Evolutionary conservation across 2,329 filamentous ascomycete species (phyloP).

Genomic region (Diplodia seriata): DNA sequence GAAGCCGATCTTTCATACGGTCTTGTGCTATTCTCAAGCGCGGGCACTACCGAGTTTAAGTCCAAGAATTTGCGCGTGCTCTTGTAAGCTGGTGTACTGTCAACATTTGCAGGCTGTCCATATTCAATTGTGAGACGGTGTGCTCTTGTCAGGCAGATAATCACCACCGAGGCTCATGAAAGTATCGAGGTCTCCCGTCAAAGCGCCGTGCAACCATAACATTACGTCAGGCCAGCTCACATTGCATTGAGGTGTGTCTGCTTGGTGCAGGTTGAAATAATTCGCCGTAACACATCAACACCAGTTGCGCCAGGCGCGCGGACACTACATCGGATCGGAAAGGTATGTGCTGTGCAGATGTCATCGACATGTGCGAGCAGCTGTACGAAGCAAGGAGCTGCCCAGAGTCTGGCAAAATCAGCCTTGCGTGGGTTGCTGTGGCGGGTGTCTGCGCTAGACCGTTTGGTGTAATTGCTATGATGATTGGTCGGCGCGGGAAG

Average conservation of each 20-base stretch:
- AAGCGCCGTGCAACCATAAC: neutral
- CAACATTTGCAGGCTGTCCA: neutral
- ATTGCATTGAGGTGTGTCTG: neutral
- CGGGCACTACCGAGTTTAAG: no score
- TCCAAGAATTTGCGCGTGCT: no score
- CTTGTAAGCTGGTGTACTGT: no score
- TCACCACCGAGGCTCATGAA: no score
- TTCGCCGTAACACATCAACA: neutral
- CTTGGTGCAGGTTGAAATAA: conserved; percentile 1
- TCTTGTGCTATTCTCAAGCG: no score
- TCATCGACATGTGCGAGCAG: neutral
- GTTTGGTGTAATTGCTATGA: conserved; percentile 13
- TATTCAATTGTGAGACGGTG: neutral
- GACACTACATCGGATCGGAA: no score
- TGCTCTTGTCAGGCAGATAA: neutral
- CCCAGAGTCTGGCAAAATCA: neutral
- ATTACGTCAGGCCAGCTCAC: conserved; percentile 7
- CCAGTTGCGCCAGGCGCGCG: neutral
- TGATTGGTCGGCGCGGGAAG: conserved; percentile 27
- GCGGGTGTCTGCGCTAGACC: conserved; percentile 20
- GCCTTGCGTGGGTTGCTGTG: conserved; percentile 4
- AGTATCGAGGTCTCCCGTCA: neutral
- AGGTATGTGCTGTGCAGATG: neutral
- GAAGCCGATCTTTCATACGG: no score
- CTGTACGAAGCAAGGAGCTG: neutral